Base-by-base conservation (phyloP, 495 filamentous ascomycete species). In the Glutinoglossum americanum region DNA sequence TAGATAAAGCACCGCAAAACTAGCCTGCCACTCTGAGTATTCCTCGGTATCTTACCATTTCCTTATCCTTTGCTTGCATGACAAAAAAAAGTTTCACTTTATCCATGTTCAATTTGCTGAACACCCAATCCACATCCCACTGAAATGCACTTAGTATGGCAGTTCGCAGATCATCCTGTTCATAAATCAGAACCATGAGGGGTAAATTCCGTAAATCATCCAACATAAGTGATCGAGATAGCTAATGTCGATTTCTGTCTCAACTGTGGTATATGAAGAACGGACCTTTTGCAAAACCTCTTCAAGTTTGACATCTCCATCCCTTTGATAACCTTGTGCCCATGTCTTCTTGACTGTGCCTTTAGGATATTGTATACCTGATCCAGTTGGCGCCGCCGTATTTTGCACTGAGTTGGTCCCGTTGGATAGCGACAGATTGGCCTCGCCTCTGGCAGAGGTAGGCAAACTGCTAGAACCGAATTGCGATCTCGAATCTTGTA, bases 131-230 rank as follows among this genome's bases (percentile, higher is more conserved):
- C 19, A 80, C 74, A 62, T 96, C 85, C 82, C 87, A 89, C 62
- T 90, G 76, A 59, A 83, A 98, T 1, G 90, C 84, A 61, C 87
- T 92, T 2, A 98, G 68, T 0, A 97, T 76, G 0, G 88, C 92
- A 23, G 87, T 71, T 21, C 82, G 70, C 0, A 96, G 73, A 37
- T 82, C 75, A 5, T 74, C 37, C 37, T 39, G 15, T 39, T 39
- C 37, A 11, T 2, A 39, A 39, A 15, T 39, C 13, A 39, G 37
- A 10, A 15, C 37, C 15, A 10, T 39, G 1, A 15, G 13, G 15
- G 37, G 37, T 2, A 39, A 39, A 39, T 33, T 17, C 13, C 37
- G 13, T 7, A 17, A 17, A 11, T 9, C 15, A 4, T 17, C 15
- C 37, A 15, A 11, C 6, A 39, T 39, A 39, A n/a, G n/a, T 39